phyloP scores from a whole-genome alignment of 2,329 filamentous ascomycete genomes.

The Ophiostoma himal-ulmi region DNA sequence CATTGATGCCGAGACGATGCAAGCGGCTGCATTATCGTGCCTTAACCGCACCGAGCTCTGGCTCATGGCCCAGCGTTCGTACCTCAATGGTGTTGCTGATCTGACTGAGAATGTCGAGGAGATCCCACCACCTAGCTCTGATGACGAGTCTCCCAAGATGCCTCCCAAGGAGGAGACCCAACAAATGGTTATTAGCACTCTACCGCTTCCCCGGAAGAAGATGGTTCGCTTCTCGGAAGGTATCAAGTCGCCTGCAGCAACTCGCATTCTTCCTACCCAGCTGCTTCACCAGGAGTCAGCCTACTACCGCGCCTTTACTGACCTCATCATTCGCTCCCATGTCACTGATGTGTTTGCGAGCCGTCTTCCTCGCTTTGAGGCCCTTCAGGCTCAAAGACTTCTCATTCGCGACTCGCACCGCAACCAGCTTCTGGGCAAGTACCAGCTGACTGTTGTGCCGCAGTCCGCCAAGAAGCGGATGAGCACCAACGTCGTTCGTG shows the following conservation, averaged over 20 bases:
- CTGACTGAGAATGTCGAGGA: conserved; percentile 37
- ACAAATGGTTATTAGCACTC: conserved; percentile 25
- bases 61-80: conserved; percentile 75
- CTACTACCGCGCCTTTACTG: conserved; percentile 83
- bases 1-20: conserved; percentile 66
- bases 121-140: conserved; percentile 26
- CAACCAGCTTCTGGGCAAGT: conserved; percentile 78
- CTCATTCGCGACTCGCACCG: conserved; percentile 67
- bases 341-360: conserved; percentile 75
- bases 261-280: conserved; percentile 42
- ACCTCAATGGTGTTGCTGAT: conserved; percentile 62
- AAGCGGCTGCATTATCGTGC: conserved; percentile 64
- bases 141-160: conserved; percentile 26
- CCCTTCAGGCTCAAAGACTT: conserved; percentile 75
- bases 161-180: conserved; percentile 29
- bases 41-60: conserved; percentile 80
- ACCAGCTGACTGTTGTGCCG: conserved; percentile 65
- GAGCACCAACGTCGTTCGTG: conserved; percentile 66
- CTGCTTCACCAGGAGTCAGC: conserved; percentile 61
- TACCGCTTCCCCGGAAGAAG: conserved; percentile 50
- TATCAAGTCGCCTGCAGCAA: conserved; percentile 38
- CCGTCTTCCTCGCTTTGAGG: conserved; percentile 78
- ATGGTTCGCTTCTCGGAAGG: conserved; percentile 66
- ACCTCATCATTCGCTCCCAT: conserved; percentile 60
- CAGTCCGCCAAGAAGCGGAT: conserved; percentile 65